These are phyloP conservation scores for Mycena polygramma DNA, from an alignment of 768 basidiomycete species.

Conservation along the genomic window DNA sequence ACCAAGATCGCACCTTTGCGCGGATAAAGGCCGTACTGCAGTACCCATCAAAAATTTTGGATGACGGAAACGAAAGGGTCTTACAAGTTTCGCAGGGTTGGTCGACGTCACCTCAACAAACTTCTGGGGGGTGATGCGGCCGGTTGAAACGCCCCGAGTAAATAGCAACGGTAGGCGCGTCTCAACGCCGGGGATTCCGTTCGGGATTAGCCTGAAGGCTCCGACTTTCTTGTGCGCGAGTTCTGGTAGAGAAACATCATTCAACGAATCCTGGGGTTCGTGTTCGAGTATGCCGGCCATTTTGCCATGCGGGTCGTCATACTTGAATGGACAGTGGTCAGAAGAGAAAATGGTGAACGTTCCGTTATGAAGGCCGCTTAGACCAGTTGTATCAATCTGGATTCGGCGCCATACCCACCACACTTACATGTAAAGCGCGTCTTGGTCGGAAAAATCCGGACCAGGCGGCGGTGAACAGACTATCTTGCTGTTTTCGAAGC, in stretches of 20 bases:
- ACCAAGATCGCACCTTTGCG: constrained; percentile 19
- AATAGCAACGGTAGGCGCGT: constrained; percentile 17
- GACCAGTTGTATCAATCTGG: too few species aligned
- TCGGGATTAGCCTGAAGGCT: constrained; percentile 10
- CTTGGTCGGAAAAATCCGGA: constrained; percentile 20
- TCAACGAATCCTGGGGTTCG: not conserved
- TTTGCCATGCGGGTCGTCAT: constrained; percentile 18
- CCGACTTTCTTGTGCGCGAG: constrained; percentile 15
- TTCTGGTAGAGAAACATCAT: constrained; percentile 1
- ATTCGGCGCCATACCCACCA: too few species aligned
- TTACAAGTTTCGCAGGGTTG: constrained; percentile 17
- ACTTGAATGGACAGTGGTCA: constrained; percentile 20
- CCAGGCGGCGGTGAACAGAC: constrained; percentile 23
- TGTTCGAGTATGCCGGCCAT: constrained; percentile 19
- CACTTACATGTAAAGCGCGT: constrained; percentile 16
- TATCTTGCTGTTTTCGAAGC: constrained; percentile 26
- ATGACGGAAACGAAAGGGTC: not conserved
- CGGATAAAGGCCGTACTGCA: constrained; percentile 22
- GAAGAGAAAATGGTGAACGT: constrained; percentile 20
- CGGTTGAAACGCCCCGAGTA: constrained; percentile 10
- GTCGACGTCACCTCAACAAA: constrained; percentile 16
- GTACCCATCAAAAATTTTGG: too few species aligned
- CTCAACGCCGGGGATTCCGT: constrained; percentile 21
- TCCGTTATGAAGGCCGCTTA: constrained; percentile 18
- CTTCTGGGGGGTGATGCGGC: constrained; percentile 17